Evolutionary conservation across 2,329 filamentous ascomycete species (phyloP), one percentile per base, ranked within the genome.

Genomic region (Ophioceras dolichostomum): DNA sequence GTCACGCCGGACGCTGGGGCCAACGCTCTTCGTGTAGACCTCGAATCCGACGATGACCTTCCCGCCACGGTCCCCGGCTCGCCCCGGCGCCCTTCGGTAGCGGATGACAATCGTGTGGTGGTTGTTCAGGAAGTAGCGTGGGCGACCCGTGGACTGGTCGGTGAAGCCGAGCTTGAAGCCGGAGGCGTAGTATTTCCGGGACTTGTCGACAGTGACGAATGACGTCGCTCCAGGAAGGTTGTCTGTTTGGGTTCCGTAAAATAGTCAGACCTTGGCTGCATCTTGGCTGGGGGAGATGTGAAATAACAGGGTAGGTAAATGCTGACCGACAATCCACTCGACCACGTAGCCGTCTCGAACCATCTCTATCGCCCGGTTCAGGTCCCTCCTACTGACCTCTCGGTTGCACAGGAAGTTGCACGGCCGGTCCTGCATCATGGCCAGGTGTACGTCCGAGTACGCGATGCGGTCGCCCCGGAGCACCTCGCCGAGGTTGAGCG

Each of bases 31-130:
- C 17, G 85, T 76, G 50, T 91, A 94, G 19, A 94, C 79, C 60
- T 94, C 86, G 51, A 94, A 94, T 1, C 83, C 86, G 16, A 93
- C 83, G 45, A 94, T 73, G 28, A 91, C 76, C 59, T 84, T 87
- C 44, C 77, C 80, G 35, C 83, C 82, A 32, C 71, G 69, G 14
- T 77, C 69, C 21, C 82, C 83, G 3, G 74, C 78, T 43, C 64
- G 68, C 10, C 81, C 81, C 2, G 81, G 73, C 2, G 83, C 83
- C 36, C 68, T 68, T 43, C 83, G 77, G 59, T 84, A 85, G 38
- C 84, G 78, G 40, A 94, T 75, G 32, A 93, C 81, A 37, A 94
- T 75, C 3, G 83, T 91, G 48, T 88, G 77, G 55, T 94, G 87
- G 54, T 94, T 94, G 62, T 94, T 83, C 48, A 94, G 70, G 48